Evolutionary conservation across 1,284 basidiomycete genomes (phyloP).

Genomic region (Tilletia horrida): DNA sequence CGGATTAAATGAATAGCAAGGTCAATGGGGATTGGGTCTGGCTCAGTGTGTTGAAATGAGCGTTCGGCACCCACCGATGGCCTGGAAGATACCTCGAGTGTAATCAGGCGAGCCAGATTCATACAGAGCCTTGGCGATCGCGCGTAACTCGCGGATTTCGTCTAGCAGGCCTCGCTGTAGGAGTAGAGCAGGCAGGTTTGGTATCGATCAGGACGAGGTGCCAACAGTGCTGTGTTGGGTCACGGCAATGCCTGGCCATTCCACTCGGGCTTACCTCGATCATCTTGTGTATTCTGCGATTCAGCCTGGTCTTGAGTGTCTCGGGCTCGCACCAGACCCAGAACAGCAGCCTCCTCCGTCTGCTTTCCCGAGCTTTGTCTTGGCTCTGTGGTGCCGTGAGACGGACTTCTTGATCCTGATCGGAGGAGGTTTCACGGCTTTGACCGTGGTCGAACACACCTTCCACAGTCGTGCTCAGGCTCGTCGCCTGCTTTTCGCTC

Average conservation of each 20-base stretch:
- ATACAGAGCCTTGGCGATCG: constrained; percentile 58
- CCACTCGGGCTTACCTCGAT: constrained; percentile 69
- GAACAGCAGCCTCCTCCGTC: constrained; percentile 72
- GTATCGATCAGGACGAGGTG: no score
- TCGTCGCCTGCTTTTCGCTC: constrained; percentile 19
- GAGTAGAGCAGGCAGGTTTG: no score
- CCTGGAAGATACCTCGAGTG: constrained; percentile 84
- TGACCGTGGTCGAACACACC: not conserved
- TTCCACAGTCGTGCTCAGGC: not conserved
- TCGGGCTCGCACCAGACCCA: constrained; percentile 82
- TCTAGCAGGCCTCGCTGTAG: constrained; percentile 72
- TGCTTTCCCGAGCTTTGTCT: no score
- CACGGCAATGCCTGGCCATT: not conserved
- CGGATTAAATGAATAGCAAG: no score
- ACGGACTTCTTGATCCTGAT: no score
- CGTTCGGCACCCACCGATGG: constrained; percentile 69
- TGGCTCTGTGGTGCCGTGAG: no score
- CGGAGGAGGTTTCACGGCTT: not conserved
- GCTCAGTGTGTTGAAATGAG: no score
- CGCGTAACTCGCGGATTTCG: constrained; percentile 67
- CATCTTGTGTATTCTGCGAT: constrained; percentile 84
- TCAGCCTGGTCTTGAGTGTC: constrained; percentile 67
- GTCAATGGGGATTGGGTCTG: no score
- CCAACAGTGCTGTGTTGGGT: not conserved
- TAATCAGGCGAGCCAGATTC: constrained; percentile 54